Evolutionary conservation across 371 early-diverging fungal species (phyloP).

Genomic region (Basidiobolus meristosporus): DNA sequence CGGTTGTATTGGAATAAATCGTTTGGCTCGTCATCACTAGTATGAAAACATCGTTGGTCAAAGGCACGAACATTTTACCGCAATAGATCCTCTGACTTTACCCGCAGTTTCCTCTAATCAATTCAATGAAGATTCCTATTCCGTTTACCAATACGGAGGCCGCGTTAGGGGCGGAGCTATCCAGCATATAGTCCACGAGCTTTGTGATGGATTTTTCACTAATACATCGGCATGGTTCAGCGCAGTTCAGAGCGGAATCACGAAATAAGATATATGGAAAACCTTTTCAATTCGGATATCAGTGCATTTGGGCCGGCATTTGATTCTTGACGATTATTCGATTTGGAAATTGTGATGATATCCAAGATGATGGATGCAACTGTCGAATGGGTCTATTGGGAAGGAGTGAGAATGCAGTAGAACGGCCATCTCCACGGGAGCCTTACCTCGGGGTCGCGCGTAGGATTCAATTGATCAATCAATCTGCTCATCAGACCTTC

Average conservation of each 20-base stretch:
- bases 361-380: conserved; percentile 81
- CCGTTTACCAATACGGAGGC: conserved; percentile 75
- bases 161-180: conserved; percentile 47
- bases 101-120: conserved; percentile 83
- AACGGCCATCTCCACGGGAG: background rate
- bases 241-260: too few species aligned
- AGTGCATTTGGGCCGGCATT: conserved; percentile 43
- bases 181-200: conserved; percentile 75
- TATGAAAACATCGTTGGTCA: too few species aligned
- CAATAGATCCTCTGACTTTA: conserved; percentile 2
- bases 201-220: conserved; percentile 42
- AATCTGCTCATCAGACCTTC: conserved; percentile 56
- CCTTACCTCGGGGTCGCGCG: conserved; percentile 39
- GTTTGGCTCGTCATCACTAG: too few species aligned
- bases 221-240: background rate
- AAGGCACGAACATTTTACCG: conserved; percentile 18
- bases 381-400: conserved; percentile 52
- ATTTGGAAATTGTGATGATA: conserved; percentile 74
- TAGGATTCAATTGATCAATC: conserved; percentile 61
- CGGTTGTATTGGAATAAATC: conserved; percentile 6
- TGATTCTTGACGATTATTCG: conserved; percentile 41
- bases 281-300: conserved; percentile 68
- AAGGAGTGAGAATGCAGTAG: background rate
- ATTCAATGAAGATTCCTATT: conserved; percentile 84
- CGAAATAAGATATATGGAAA: background rate